These are phyloP conservation scores for Pseudogymnoascus sp. DNA, from an alignment of 2,329 filamentous ascomycete species.

Conservation along the genomic window DNA sequence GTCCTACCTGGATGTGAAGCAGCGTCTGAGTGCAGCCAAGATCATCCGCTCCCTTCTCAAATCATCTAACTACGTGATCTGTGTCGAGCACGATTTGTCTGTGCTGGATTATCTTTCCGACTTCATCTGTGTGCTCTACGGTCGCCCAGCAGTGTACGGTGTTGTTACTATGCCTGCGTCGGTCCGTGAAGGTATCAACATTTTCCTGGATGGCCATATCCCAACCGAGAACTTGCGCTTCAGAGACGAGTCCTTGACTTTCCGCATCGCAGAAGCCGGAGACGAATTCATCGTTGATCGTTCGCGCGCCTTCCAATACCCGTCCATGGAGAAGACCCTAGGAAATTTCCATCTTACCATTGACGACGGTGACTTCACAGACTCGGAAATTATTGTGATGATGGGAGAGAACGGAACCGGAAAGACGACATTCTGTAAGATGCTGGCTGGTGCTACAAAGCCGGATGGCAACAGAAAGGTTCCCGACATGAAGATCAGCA, in stretches of 20 bases:
- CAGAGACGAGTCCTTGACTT: constrained; percentile 92
- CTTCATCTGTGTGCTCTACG: constrained; percentile 96
- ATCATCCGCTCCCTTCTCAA: constrained; percentile 87
- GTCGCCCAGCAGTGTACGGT: constrained; percentile 90
- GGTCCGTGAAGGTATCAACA: constrained; percentile 97
- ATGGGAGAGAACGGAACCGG: constrained; percentile 99
- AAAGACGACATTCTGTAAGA: constrained; percentile 97
- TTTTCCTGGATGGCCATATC: constrained; percentile 96
- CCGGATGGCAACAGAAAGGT: constrained; percentile 72
- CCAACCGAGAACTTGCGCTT: constrained; percentile 98
- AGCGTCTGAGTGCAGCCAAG: constrained; percentile 83
- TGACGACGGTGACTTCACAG: constrained; percentile 79
- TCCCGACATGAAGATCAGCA: constrained; percentile 92
- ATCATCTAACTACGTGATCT: constrained; percentile 90
- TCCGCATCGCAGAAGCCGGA: constrained; percentile 81
- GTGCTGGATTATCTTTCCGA: constrained; percentile 98
- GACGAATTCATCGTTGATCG: constrained; percentile 85
- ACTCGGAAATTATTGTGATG: constrained; percentile 98
- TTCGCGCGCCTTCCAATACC: constrained; percentile 77
- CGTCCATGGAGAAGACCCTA: constrained; percentile 84
- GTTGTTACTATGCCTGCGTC: constrained; percentile 93
- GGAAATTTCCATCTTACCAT: constrained; percentile 79
- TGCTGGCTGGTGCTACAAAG: constrained; percentile 87
- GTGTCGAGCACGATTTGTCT: constrained; percentile 98
- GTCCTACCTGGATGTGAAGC: constrained; percentile 98